Base-by-base conservation (phyloP, 1,139 yeast genomes). In the Yamadazyma epiphylla region DNA sequence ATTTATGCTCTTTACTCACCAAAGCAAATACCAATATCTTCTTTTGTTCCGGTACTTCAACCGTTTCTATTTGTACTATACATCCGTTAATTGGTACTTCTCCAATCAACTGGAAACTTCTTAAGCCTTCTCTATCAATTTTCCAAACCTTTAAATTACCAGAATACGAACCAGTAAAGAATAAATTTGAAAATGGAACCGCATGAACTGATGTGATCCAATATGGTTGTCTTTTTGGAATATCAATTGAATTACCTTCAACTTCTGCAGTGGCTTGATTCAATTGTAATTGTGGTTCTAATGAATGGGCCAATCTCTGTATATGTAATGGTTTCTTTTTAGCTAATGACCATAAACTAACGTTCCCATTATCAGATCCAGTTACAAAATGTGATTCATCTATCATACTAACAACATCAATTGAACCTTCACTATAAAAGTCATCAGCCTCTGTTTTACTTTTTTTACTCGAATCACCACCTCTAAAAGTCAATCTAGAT, bases 331-430 rank as follows among this genome's bases (percentile, higher is more conserved):
- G 94, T 59, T 88, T 89, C 71, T 91, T 91, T 60, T 87, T 87
- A 17, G 86, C 80, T 37, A 84, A 62, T 5, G 95, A 80, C 98
- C 98, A 91, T 40, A 94, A 64, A 15, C 86, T 66, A 24, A 91
- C 62, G 51, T 78, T 84, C 26, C 98, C 98, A 51, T 89, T 91
- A 54, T 94, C 98, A 12, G 95, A 80, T 2, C 98, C 96, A 4
- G 97, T 88, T 27, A 91, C 79, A 51, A 91, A 91, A 54, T 85
- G 88, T 17, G 89, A 77, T 55, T 89, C 95, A 58, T 91, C 98
- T 34, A 85, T 60, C 96, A 89, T 88, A 5, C 85, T 66, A 21
- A 89, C 94, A 45, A 86, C 84, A 46, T 91, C 98, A 37, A 89
- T 80, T 38, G 94, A 80, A 9, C 98, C 98, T 55, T 91, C 97